These are phyloP conservation scores for Colletotrichum gigasporum DNA, from an alignment of 2,329 filamentous ascomycete species.

Conservation along the genomic window DNA sequence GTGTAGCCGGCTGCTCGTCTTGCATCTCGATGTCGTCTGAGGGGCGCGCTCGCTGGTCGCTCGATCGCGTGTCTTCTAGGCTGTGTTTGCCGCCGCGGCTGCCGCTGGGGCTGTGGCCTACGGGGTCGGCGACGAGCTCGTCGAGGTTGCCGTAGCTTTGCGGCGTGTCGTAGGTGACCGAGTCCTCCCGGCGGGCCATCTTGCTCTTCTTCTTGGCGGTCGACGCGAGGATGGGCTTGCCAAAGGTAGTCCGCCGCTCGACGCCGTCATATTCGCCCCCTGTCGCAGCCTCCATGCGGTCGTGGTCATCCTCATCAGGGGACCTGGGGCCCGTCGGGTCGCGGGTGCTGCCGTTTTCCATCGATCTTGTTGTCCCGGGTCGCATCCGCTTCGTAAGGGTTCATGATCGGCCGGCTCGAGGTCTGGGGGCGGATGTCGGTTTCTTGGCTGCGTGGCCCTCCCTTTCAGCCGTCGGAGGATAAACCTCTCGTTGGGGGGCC, in stretches of 20 bases:
- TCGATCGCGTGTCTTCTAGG: slow-evolving; percentile 23
- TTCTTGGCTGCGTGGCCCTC: not conserved
- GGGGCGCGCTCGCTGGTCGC: not conserved
- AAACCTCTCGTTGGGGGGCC: not conserved
- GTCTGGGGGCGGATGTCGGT: not conserved
- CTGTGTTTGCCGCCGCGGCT: not conserved
- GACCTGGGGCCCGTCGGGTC: not conserved
- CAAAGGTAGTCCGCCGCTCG: slow-evolving; percentile 5
- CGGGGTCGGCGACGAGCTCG: slow-evolving; percentile 48
- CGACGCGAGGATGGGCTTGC: not conserved
- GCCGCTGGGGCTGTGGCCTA: not conserved
- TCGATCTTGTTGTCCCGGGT: no score
- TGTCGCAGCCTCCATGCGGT: not conserved
- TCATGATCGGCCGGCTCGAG: not conserved
- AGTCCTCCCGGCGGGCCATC: not conserved
- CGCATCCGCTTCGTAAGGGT: not conserved
- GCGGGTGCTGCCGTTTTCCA: slow-evolving; percentile 8
- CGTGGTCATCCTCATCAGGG: not conserved
- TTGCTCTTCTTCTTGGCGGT: not conserved
- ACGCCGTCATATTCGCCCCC: not conserved
- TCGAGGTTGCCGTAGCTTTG: slow-evolving; percentile 51
- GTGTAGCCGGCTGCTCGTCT: not conserved
- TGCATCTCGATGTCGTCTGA: slow-evolving; percentile 15
- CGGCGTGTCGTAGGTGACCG: slow-evolving; percentile 39
- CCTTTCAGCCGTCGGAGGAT: not conserved